Conservation (phyloP, 1,284 basidiomycete genomes). For the Chalciporus sp. region DNA sequence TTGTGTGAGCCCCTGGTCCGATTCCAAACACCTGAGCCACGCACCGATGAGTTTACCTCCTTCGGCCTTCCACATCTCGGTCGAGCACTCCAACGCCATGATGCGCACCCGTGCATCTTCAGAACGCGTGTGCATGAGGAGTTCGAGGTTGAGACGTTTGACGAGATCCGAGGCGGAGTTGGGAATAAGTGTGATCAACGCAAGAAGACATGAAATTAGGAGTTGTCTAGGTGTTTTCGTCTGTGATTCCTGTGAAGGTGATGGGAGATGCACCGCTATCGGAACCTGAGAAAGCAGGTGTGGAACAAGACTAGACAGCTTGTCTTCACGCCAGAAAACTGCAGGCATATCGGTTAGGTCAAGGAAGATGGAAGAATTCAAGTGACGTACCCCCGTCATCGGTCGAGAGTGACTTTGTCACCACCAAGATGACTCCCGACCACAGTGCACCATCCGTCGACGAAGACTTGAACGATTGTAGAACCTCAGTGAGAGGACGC, state of each 20-base stretch:
- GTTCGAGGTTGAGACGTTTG: conserved; percentile 78
- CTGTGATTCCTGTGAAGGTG: conserved; percentile 7
- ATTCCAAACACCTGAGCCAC: conserved; percentile 22
- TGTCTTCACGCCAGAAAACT: conserved; percentile 91
- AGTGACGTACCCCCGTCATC: conserved; percentile 77
- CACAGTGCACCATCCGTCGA: conserved; percentile 53
- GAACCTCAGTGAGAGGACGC: conserved; percentile 66
- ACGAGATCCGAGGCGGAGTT: conserved; percentile 47
- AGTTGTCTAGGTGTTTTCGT: conserved; percentile 8
- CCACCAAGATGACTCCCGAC: conserved; percentile 61
- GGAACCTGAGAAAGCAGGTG: conserved; percentile 30
- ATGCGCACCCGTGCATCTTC: conserved; percentile 71
- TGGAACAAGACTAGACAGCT: conserved; percentile 49
- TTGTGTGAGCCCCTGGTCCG: neutral
- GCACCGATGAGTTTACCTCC: conserved; percentile 72
- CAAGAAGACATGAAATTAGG: conserved; percentile 23
- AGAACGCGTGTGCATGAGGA: conserved; percentile 88
- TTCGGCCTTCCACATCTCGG: conserved; percentile 78
- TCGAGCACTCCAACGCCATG: conserved; percentile 70
- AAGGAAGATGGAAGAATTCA: neutral
- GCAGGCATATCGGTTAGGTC: neutral
- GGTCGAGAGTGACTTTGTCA: conserved; percentile 72
- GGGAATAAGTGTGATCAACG: conserved; percentile 22
- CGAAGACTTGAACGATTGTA: conserved; percentile 49
- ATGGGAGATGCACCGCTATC: conserved; percentile 9